These are phyloP conservation scores for Colletotrichum phormii DNA, from an alignment of 2,329 filamentous ascomycete species.

Conservation along the genomic window DNA sequence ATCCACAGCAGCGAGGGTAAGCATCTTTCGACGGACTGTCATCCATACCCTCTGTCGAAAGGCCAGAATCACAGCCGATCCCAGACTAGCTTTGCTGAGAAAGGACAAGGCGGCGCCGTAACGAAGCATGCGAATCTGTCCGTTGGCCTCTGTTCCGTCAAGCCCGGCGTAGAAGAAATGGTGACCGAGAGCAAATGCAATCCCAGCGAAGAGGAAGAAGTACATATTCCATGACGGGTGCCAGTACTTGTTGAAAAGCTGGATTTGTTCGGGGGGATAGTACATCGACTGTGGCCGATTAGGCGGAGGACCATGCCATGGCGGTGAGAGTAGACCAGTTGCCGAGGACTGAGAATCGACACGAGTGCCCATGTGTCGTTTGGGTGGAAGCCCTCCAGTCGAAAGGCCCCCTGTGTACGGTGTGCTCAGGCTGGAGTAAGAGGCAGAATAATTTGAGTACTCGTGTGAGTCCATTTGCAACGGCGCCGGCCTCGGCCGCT, in stretches of 20 bases:
- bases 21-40: constrained; percentile 39
- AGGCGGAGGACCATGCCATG: constrained; percentile 3
- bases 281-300: constrained; percentile 20
- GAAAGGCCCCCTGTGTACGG: constrained; percentile 20
- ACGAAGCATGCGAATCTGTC: constrained; percentile 49
- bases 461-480: constrained; percentile 29
- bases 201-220: constrained; percentile 46
- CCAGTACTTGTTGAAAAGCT: constrained; percentile 45
- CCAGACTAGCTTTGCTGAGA: constrained; percentile 49
- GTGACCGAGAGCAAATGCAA: constrained; percentile 48
- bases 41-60: constrained; percentile 41
- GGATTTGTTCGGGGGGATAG: constrained; percentile 21
- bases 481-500: constrained; percentile 29
- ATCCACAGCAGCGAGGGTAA: constrained; percentile 40
- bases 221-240: constrained; percentile 50
- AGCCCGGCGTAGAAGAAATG: constrained; percentile 49
- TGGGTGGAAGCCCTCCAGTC: constrained; percentile 7
- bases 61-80: constrained; percentile 46
- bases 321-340: constrained; percentile 25
- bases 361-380: constrained; percentile 14
- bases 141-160: constrained; percentile 44
- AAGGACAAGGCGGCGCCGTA: constrained; percentile 51
- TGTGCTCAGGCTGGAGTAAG: constrained; percentile 16
- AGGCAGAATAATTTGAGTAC: constrained; percentile 31
- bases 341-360: constrained; percentile 29